Evolutionary conservation across 2,329 filamentous ascomycete genomes (phyloP), one percentile per base, ranked within the genome.

Genomic region (Acarospora socialis): DNA sequence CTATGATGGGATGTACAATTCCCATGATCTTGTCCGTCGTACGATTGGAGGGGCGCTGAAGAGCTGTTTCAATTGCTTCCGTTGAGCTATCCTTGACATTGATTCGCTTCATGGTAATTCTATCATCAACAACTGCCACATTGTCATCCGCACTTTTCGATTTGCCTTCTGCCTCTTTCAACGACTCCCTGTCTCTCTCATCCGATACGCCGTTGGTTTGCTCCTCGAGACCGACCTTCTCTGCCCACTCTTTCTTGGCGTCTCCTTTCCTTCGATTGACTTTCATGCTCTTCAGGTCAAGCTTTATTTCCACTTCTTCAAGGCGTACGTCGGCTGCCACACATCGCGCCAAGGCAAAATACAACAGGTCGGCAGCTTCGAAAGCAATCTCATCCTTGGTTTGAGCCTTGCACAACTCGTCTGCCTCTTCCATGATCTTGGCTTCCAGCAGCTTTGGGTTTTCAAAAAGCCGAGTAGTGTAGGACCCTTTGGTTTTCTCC

Each of bases 381-480:
- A 92, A 92, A 2, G 90, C 83, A 40, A 93, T 71, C 9, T 95
- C 81, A 40, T 86, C 68, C 38, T 81, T 79, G 0, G 74, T 77
- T 43, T 74, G 75, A 10, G 90, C 87, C 42, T 90, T 75, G 50
- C 87, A 94, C 24, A 98, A 68, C 60, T 98, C 90, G 49, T 92
- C 81, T 0, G 90, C 90, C 55, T 98, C 90, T 56, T 98, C 90
- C 75, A 95, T 92, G 34, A 98, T 94, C 66, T 98, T 98, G 3
- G 90, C 90, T 25, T 81, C 70, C 33, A 94, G 60, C 34, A 98
- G 68, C 54, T 92, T 86, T 45, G 82, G 73, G 42, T 98, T 90
- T 12, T 78, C 86, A 64, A 95, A 98, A 1, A 98, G 64, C 20
- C 87, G 70, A 12, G 84, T 82, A 4, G 90, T 98, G 56, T 98